phyloP scores from a whole-genome alignment of 495 filamentous ascomycete genomes.

The Penicillium turbatum region DNA sequence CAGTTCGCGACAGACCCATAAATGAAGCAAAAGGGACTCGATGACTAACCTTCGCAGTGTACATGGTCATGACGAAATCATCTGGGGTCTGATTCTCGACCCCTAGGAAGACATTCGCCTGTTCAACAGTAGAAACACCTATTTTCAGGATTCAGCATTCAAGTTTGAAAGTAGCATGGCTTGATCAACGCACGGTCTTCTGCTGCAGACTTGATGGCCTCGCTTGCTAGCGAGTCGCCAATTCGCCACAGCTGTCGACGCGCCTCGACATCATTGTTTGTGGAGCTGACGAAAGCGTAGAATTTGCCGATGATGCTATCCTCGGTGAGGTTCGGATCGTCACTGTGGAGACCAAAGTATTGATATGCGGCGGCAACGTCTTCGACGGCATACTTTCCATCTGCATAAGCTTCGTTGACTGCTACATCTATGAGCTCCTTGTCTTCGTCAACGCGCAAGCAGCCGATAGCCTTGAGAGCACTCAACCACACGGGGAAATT shows the following conservation, averaged over 20 bases:
- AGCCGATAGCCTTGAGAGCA: constrained; percentile 35
- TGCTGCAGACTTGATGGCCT: constrained; percentile 51
- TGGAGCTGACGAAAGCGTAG: constrained; percentile 46
- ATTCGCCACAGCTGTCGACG: constrained; percentile 54
- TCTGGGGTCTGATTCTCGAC: constrained; percentile 49
- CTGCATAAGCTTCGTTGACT: constrained; percentile 35
- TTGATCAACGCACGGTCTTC: constrained; percentile 44
- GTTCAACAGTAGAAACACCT: constrained; percentile 57
- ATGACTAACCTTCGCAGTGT: constrained; percentile 48
- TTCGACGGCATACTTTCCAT: constrained; percentile 45
- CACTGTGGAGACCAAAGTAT: constrained; percentile 45
- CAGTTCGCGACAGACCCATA: background rate
- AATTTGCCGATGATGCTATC: constrained; percentile 56
- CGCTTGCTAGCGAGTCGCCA: constrained; percentile 47
- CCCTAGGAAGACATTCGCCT: constrained; percentile 57
- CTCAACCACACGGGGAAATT: constrained; percentile 31
- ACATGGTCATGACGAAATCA: constrained; percentile 58
- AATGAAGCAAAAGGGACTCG: background rate
- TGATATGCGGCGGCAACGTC: constrained; percentile 54
- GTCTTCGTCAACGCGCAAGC: constrained; percentile 35
- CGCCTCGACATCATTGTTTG: constrained; percentile 47
- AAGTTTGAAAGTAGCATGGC: background rate
- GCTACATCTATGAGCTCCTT: constrained; percentile 32
- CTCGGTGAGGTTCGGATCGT: constrained; percentile 42
- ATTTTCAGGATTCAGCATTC: constrained; percentile 10